These are phyloP conservation scores for Nitzschia putrida DNA, from an alignment of 108 stramenopile genomes.

Conservation along the genomic window DNA sequence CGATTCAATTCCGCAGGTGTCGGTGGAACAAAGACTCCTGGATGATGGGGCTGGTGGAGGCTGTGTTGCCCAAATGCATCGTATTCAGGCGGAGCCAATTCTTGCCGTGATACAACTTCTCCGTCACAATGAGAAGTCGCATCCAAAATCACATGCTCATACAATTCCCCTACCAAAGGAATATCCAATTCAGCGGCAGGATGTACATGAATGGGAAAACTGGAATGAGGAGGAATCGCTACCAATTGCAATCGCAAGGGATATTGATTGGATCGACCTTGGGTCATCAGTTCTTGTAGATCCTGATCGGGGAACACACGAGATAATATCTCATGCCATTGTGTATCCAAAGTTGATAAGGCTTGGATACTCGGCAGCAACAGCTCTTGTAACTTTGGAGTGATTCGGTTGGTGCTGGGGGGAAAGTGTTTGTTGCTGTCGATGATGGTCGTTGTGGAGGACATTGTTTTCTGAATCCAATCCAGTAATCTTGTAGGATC, in stretches of 20 bases:
- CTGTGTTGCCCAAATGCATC: too few relatives aligned
- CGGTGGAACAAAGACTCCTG: too few relatives aligned
- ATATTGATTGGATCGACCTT: conserved; percentile 8
- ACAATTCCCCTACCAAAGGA: conserved; percentile 3
- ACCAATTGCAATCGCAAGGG: conserved; percentile 11
- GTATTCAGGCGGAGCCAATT: too few relatives aligned
- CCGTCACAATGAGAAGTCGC: too few relatives aligned
- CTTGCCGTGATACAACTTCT: too few relatives aligned
- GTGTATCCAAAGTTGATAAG: neutral
- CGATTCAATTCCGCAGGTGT: too few relatives aligned
- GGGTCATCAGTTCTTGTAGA: neutral
- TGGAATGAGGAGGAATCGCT: conserved; percentile 7
- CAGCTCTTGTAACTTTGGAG: too few relatives aligned
- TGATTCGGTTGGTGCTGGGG: too few relatives aligned
- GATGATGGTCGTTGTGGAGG: neutral
- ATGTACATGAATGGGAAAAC: conserved; percentile 5
- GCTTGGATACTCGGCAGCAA: neutral
- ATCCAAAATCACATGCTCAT: too few relatives aligned
- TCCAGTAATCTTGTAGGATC: too few relatives aligned
- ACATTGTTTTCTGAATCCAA: too few relatives aligned
- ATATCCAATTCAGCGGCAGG: conserved; percentile 3
- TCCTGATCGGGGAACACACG: neutral
- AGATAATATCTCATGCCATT: neutral
- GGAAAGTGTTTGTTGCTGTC: neutral
- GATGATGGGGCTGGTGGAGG: too few relatives aligned